phyloP scores from a whole-genome alignment of 2,329 filamentous ascomycete species.

The Ceratocystiopsis brevicomis region DNA sequence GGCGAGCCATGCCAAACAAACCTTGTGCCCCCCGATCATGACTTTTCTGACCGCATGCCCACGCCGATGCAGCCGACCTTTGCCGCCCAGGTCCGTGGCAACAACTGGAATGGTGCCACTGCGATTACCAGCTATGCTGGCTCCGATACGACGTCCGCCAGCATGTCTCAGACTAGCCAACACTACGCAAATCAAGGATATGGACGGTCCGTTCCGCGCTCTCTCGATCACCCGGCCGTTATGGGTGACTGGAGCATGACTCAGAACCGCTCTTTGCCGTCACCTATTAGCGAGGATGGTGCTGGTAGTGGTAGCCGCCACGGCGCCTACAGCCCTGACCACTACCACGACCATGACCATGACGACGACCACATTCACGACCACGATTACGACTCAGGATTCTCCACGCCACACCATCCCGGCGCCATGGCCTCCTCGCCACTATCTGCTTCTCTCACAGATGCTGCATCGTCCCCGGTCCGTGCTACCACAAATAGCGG shows the following conservation, averaged over 20 bases:
- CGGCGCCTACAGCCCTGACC: constrained; percentile 13
- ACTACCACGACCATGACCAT: constrained; percentile 1
- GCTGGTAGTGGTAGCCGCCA: constrained; percentile 12
- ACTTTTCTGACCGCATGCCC: constrained; percentile 28
- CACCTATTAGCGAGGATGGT: constrained; percentile 38
- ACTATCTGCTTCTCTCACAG: no score
- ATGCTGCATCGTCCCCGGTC: constrained; percentile 1
- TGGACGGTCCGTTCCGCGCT: constrained; percentile 22
- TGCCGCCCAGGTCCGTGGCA: constrained; percentile 34
- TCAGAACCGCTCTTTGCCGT: constrained; percentile 35
- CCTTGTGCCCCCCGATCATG: no score
- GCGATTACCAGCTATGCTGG: constrained; percentile 9
- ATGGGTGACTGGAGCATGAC: constrained; percentile 30
- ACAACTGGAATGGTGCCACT: constrained; percentile 24
- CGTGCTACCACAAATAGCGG: constrained; percentile 7
- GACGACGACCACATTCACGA: constrained; percentile 4
- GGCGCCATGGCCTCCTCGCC: constrained; percentile 1
- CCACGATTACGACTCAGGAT: constrained; percentile 16
- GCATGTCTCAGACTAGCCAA: no score
- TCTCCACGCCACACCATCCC: constrained; percentile 16
- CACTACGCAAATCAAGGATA: no score
- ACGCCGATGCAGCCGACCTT: constrained; percentile 42
- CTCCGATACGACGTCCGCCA: no score
- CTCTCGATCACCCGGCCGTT: constrained; percentile 19
- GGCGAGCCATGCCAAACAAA: no score